These are phyloP conservation scores for Ophiorrhiza pumila DNA, from an alignment of 257 asterid species.

Conservation along the genomic window DNA sequence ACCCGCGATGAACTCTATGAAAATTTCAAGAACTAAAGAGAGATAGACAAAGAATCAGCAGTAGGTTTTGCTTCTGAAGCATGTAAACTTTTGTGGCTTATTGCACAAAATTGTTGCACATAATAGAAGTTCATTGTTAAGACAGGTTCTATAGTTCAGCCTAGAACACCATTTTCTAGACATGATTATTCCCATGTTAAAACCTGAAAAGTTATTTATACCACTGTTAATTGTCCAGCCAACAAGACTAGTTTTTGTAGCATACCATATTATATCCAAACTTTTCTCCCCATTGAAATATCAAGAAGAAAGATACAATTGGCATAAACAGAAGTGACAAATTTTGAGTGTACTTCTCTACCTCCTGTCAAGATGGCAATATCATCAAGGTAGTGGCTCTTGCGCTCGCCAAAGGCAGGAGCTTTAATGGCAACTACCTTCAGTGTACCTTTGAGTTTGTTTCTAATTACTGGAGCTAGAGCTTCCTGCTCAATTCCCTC, in stretches of 20 bases:
- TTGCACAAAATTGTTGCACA: not conserved
- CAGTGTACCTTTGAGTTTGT: conserved; percentile 64
- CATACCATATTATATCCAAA: not conserved
- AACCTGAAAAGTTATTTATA: not conserved
- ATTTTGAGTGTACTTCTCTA: conserved; percentile 20
- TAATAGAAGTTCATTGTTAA: not conserved
- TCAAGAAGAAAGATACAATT: not conserved
- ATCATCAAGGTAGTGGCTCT: conserved; percentile 76
- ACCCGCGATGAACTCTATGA: not conserved
- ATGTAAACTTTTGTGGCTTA: not conserved
- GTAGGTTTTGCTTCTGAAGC: not conserved
- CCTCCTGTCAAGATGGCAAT: conserved; percentile 88
- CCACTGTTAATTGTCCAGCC: not conserved
- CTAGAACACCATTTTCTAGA: not conserved
- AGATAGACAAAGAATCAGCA: not conserved
- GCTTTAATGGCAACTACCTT: conserved; percentile 80
- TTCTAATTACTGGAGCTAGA: conserved; percentile 71
- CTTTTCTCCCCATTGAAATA: not conserved
- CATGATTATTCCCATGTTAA: not conserved
- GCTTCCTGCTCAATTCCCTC: conserved; percentile 79
- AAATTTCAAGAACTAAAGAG: not conserved
- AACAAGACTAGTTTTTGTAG: not conserved
- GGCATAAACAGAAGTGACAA: not conserved
- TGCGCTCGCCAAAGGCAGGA: conserved; percentile 76
- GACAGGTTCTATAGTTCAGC: not conserved